A percentile compares a stretch with the other conserved stretches of the same genome.
Evolutionary conservation across 169 alveolate genomes (phyloP).

Genomic region (Babesia ovata): DNA sequence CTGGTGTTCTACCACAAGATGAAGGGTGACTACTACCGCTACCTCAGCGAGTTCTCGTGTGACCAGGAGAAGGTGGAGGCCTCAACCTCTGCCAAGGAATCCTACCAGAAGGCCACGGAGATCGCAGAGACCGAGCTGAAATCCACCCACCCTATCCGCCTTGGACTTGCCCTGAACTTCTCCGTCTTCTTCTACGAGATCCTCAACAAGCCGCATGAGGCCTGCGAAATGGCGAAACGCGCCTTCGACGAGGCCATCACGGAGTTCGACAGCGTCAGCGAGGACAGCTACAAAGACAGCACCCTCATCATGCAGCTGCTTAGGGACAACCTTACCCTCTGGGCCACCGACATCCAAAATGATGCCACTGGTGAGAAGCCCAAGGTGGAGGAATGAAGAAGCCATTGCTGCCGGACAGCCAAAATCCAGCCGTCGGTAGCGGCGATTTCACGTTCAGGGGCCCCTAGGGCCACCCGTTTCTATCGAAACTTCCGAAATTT

Average conservation of each 20-base stretch:
- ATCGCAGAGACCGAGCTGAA: slow-evolving; percentile 92
- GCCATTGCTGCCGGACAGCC: no score
- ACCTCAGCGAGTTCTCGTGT: slow-evolving; percentile 94
- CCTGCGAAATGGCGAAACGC: slow-evolving; percentile 96
- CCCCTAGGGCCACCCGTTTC: no score
- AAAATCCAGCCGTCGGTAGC: no score
- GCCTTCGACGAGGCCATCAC: slow-evolving; percentile 96
- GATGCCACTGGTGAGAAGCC: slow-evolving; percentile 61
- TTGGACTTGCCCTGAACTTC: slow-evolving; percentile 97
- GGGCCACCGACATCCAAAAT: slow-evolving; percentile 92
- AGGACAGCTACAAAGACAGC: slow-evolving; percentile 94
- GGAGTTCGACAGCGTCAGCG: slow-evolving; percentile 91
- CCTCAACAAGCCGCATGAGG: slow-evolving; percentile 96
- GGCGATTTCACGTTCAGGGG: no score
- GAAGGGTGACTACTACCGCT: slow-evolving; percentile 99
- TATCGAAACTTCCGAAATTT: no score
- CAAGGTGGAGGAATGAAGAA: slow-evolving; percentile 21
- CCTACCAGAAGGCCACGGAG: slow-evolving; percentile 96
- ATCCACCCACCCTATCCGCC: slow-evolving; percentile 96
- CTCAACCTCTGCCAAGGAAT: slow-evolving; percentile 93
- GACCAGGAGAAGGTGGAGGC: slow-evolving; percentile 93
- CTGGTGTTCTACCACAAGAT: slow-evolving; percentile 97
- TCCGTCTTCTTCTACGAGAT: slow-evolving; percentile 99
- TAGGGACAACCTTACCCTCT: slow-evolving; percentile 94
- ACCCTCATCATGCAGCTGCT: slow-evolving; percentile 93